Conservation (phyloP, 306 rosid species). For the Nissolia schottii region DNA sequence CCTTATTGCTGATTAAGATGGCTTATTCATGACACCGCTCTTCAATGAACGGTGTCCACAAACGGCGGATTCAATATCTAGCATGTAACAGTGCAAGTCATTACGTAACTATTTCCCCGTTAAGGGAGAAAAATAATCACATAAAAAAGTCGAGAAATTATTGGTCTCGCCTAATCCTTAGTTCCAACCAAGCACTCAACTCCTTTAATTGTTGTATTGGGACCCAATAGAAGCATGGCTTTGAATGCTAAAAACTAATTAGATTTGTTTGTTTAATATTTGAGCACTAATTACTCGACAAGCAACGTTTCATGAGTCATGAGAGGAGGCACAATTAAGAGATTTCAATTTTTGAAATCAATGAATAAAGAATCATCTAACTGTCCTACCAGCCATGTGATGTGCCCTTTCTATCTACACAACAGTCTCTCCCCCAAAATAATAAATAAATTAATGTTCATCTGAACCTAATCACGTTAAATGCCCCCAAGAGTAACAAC, state of each 20-base stretch:
- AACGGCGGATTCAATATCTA: background rate
- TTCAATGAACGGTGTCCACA: background rate
- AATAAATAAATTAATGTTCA: slow-evolving; percentile 24
- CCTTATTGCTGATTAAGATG: background rate
- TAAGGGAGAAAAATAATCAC: background rate
- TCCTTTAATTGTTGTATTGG: background rate
- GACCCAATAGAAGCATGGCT: background rate
- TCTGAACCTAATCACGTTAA: slow-evolving; percentile 32
- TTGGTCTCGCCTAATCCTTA: background rate
- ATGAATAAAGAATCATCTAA: slow-evolving; percentile 83
- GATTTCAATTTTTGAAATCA: slow-evolving; percentile 28
- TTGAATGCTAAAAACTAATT: background rate
- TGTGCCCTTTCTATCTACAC: slow-evolving; percentile 30
- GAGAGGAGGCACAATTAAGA: background rate
- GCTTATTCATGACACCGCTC: background rate
- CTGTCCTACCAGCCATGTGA: slow-evolving; percentile 30
- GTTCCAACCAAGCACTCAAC: slow-evolving; percentile 9
- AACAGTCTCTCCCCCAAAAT: slow-evolving; percentile 27
- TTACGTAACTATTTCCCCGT: background rate
- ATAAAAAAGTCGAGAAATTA: background rate
- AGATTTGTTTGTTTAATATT: background rate
- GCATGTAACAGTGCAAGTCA: background rate
- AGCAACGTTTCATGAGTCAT: background rate
- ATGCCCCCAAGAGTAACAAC: slow-evolving; percentile 53
- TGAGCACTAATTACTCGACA: slow-evolving; percentile 16